These are phyloP conservation scores for Calonectria leucothoes DNA, from an alignment of 2,329 filamentous ascomycete species.

Conservation along the genomic window DNA sequence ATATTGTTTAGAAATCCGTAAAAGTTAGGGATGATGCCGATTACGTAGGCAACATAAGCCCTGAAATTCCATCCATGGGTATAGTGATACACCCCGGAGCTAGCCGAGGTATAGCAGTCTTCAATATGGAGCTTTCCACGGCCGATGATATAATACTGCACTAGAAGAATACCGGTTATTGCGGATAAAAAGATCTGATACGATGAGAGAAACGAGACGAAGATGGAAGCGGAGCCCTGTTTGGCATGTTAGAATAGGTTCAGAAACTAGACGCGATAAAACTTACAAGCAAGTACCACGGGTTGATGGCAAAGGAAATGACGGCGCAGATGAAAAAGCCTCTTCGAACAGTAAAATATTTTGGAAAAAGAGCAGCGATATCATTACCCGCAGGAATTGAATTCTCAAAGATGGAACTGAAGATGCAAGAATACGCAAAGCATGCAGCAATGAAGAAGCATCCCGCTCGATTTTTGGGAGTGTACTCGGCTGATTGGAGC, in stretches of 20 bases:
- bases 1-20: conserved; percentile 17
- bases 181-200: conserved; percentile 56
- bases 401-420: conserved; percentile 17
- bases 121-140: conserved; percentile 3
- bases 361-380: conserved; percentile 8
- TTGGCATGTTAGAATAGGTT: not conserved
- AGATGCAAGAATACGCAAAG: conserved; percentile 16
- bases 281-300: conserved; percentile 9
- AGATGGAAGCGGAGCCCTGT: conserved; percentile 12
- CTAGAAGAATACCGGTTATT: conserved; percentile 55
- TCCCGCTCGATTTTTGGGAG: not conserved
- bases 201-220: conserved; percentile 38
- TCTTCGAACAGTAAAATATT: conserved; percentile 8
- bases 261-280: not conserved
- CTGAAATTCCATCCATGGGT: conserved; percentile 13
- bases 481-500: not conserved
- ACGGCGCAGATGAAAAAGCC: conserved; percentile 11
- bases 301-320: conserved; percentile 11
- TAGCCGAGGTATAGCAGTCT: conserved; percentile 3
- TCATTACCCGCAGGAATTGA: conserved; percentile 12
- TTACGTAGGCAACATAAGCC: conserved; percentile 16
- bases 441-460: conserved; percentile 20
- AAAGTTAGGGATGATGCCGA: conserved; percentile 19
- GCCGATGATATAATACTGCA: conserved; percentile 55
- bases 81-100: conserved; percentile 15